Evolutionary conservation across 176 grass and related monocot genomes (phyloP).

Genomic region (Phoenix dactylifera): DNA sequence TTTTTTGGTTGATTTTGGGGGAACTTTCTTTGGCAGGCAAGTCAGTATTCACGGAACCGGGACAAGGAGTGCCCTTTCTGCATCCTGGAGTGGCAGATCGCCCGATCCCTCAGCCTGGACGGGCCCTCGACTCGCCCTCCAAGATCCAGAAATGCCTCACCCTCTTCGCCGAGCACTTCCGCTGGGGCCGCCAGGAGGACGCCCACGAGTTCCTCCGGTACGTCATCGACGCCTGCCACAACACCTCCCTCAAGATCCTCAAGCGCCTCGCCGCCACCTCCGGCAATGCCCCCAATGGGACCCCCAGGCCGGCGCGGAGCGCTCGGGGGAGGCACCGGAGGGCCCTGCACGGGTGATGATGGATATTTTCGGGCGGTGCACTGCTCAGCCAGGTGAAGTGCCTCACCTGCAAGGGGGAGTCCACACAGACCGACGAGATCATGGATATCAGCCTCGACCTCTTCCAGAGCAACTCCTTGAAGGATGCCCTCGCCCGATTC

Average conservation of each 20-base stretch:
- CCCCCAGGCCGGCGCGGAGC: too few species aligned
- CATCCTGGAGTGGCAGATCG: constrained; percentile 70
- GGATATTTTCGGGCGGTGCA: constrained; percentile 84
- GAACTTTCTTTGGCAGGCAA: constrained; percentile 49
- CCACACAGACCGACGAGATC: constrained; percentile 88
- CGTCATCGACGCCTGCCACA: constrained; percentile 75
- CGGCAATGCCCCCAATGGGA: constrained; percentile 12
- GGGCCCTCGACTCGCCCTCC: constrained; percentile 45
- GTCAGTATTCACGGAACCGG: constrained; percentile 44
- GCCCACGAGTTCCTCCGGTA: constrained; percentile 88
- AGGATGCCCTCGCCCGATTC: constrained; percentile 67
- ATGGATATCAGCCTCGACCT: constrained; percentile 97
- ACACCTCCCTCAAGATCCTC: constrained; percentile 37
- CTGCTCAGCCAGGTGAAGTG: constrained; percentile 95
- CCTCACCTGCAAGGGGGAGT: constrained; percentile 82
- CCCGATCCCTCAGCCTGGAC: constrained; percentile 24
- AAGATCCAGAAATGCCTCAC: constrained; percentile 58
- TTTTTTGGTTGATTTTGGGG: not conserved
- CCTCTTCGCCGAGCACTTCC: constrained; percentile 68
- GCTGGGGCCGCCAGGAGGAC: constrained; percentile 81
- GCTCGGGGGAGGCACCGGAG: constrained; percentile 5
- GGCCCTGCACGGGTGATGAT: constrained; percentile 47
- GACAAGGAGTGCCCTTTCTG: constrained; percentile 92
- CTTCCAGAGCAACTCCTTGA: constrained; percentile 56
- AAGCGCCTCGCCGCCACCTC: constrained; percentile 34